Percentiles rank a stretch among this genome's conserved stretches.
phyloP scores from a whole-genome alignment of 176 grass and related monocot genomes.

The Bolboschoenus planiculmis region DNA sequence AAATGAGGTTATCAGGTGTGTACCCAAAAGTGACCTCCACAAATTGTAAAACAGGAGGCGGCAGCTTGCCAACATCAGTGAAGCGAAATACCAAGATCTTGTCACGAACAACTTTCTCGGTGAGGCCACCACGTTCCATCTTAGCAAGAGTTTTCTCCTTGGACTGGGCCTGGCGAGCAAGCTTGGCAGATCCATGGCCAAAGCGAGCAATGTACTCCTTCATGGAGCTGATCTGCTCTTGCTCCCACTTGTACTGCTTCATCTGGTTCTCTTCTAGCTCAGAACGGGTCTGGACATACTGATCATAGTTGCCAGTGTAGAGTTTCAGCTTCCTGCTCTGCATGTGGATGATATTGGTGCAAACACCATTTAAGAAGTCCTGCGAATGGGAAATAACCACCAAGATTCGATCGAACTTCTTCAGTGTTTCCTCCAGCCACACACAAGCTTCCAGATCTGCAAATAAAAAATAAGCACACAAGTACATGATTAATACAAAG shows the following conservation, averaged over 20 bases:
- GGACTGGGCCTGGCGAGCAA: conserved; percentile 79
- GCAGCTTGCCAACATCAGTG: conserved; percentile 71
- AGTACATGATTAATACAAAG: background rate
- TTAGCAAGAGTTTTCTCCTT: conserved; percentile 97
- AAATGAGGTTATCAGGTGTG: conserved; percentile 66
- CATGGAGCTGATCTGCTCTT: conserved; percentile 85
- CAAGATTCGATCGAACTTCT: conserved; percentile 78
- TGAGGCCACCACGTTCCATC: conserved; percentile 94
- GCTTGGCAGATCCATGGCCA: conserved; percentile 84
- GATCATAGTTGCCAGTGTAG: conserved; percentile 87
- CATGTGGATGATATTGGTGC: conserved; percentile 96
- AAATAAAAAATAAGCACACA: conserved; percentile 13
- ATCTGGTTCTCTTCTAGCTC: conserved; percentile 91
- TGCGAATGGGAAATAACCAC: conserved; percentile 82
- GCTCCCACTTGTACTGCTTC: conserved; percentile 97
- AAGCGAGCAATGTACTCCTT: conserved; percentile 95
- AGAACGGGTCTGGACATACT: conserved; percentile 67
- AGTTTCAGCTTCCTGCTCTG: conserved; percentile 79
- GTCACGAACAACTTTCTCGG: conserved; percentile 64
- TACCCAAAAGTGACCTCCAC: conserved; percentile 85
- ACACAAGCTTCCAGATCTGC: conserved; percentile 97
- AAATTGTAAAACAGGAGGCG: conserved; percentile 84
- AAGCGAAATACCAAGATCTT: conserved; percentile 69
- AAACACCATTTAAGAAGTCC: conserved; percentile 90
- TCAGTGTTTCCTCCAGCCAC: conserved; percentile 84